Evolutionary conservation across 805 yeast species (phyloP), one percentile per base, ranked within the genome.

Genomic region (Yamadazyma paraphyllophila): DNA sequence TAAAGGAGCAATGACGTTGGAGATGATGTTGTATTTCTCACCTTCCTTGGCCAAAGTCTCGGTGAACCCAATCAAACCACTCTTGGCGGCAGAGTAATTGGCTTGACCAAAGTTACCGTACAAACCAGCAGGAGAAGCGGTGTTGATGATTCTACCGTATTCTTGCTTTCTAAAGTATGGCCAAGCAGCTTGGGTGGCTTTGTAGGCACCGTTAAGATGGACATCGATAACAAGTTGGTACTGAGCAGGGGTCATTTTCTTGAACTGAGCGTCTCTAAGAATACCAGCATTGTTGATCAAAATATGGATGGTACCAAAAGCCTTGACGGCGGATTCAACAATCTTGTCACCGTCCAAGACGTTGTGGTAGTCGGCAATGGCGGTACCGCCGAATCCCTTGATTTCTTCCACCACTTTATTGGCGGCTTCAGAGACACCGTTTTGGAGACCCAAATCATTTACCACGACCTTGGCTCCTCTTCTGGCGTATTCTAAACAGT

Each of bases 41-140:
- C 99, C 99, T 69, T 92, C 99, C 70, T 89, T 91, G 20, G 97
- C 96, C 60, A 91, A 78, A 7, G 97, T 90, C 67, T 92, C 97
- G 39, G 96, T 85, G 57, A 92, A 81, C 9, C 97, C 98, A 46
- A 92, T 87, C 43, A 90, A 72, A 13, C 88, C 98, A 51, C 87
- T 72, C 67, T 92, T 92, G 16, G 97, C 97, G 25, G 96, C 91
- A 1, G 97, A 83, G 69, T 92, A 92, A 71, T 92, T 92, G 34
- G 96, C 81, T 71, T 92, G 99, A 41, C 99, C 99, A 69, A 91
- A 92, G 70, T 90, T 90, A 51, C 99, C 99, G 64, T 85, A 92
- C 53, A 92, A 76, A 16, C 99, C 99, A 30, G 98, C 98, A 3
- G 98, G 97, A 3, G 97, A 90, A 24, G 96, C 82, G n/a, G 97